Evolutionary conservation across 2,329 filamentous ascomycete species (phyloP), one percentile per base, ranked within the genome.

Genomic region (Neofusicoccum laricinum): DNA sequence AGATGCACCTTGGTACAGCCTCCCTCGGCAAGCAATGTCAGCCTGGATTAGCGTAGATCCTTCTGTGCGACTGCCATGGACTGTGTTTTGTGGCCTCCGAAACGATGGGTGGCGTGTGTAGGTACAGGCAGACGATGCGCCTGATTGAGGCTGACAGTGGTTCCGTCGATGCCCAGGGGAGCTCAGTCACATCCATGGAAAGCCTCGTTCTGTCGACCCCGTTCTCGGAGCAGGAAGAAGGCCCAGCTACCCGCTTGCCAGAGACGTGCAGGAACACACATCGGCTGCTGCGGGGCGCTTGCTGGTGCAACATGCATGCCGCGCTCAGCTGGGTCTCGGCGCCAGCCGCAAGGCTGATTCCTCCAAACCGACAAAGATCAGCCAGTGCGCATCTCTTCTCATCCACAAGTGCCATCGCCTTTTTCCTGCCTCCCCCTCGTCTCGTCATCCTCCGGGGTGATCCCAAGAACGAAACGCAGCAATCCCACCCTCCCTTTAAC

Each of bases 261-360:
- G 14, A 21, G n/a, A 36, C n/a, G 14, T 59, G 41, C 55, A 45
- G 25, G 40, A 36, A 36, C n/a, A 11, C 15, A 11, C 25, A 48
- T 36, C 25, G 30, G 43, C 17, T n/a, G 19, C 21, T 14, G 38
- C 21, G 38, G 51, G 53, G n/a, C 53, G 21, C 30, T 45, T 30
- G 10, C 1, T 46, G 15, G 17, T 21, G 40, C 30, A 59, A 46
- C 41, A 46, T 59, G 55, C 55, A 36, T 7, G 40, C 41, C n/a
- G 30, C 40, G 40, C 55, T 36, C 40, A 59, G 41, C 55, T 59
- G 55, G 40, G 55, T 45, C 41, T 59, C 40, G 55, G 40, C 55
- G 15, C 55, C 55, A 59, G 55, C 25, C 55, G 55, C 55, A 46
- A 59, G 55, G 55, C 55, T 46, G 55, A 59, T 10, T 46, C 30